A percentile compares a stretch with the other conserved stretches of the same genome.
phyloP scores from a whole-genome alignment of 2,329 filamentous ascomycete genomes.

The Colletotrichum endophyticum region DNA sequence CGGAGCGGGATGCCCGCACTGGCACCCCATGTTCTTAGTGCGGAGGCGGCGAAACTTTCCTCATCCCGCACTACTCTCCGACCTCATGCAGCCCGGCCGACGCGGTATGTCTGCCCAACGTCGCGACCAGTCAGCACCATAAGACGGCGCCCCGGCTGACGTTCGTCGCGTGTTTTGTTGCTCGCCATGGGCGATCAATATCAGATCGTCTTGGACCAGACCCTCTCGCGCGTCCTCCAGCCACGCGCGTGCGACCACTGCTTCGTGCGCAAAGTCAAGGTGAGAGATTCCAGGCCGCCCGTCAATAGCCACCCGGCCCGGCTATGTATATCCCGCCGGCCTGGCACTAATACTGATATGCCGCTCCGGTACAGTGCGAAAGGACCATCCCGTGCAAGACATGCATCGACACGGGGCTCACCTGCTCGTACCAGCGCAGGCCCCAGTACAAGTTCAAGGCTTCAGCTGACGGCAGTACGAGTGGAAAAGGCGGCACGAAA shows the following conservation, averaged over 20 bases:
- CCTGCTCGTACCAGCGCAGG: background rate
- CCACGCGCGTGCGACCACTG: background rate
- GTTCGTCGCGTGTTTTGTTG: background rate
- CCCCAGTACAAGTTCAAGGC: background rate
- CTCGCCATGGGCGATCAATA: background rate
- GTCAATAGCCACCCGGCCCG: background rate
- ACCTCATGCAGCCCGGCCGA: background rate
- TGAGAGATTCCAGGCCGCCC: background rate
- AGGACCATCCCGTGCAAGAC: background rate
- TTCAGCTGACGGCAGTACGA: background rate
- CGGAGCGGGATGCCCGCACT: background rate
- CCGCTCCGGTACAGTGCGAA: background rate
- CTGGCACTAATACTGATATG: background rate
- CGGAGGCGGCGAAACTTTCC: background rate
- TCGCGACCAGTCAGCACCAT: background rate
- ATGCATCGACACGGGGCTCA: background rate
- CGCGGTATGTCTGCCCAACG: background rate
- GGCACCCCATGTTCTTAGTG: background rate
- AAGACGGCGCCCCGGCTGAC: background rate
- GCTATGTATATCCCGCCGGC: background rate
- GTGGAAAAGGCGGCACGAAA: background rate
- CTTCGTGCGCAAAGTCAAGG: background rate
- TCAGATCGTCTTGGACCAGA: background rate
- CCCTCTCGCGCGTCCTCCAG: background rate
- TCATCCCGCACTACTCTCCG: background rate